Percentiles rank a stretch among this genome's conserved stretches.
phyloP scores from a whole-genome alignment of 1,284 basidiomycete species.

The Moesziomyces aphidis region DNA sequence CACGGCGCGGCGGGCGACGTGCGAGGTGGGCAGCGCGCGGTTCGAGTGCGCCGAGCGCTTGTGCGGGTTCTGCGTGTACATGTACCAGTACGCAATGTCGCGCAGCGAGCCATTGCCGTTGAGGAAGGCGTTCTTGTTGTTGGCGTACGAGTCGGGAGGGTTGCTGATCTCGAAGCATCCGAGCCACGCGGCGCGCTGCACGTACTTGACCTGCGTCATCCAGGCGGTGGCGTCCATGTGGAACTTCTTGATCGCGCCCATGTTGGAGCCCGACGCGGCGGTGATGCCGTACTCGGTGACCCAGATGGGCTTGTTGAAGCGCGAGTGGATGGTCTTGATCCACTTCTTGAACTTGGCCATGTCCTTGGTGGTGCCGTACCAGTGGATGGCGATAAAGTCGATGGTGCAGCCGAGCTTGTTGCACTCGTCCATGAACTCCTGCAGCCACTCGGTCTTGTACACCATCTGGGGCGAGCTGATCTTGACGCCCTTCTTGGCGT shows the following conservation, averaged over 20 bases:
- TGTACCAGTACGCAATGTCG: constrained; percentile 56
- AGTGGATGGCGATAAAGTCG: constrained; percentile 66
- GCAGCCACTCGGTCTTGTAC: constrained; percentile 60
- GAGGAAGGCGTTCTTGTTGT: constrained; percentile 64
- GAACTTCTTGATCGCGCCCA: constrained; percentile 54
- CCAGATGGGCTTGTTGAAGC: constrained; percentile 61
- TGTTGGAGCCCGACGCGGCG: constrained; percentile 44
- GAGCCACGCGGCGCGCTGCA: constrained; percentile 63
- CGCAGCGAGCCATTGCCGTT: constrained; percentile 48
- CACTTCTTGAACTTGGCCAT: constrained; percentile 53
- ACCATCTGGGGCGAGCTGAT: constrained; percentile 66
- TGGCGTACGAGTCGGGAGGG: constrained; percentile 61
- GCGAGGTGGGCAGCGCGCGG: constrained; percentile 40
- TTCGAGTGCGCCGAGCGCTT: constrained; percentile 47
- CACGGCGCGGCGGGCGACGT: constrained; percentile 31
- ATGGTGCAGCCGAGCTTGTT: constrained; percentile 56
- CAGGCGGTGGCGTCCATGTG: constrained; percentile 54
- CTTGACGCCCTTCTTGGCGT: constrained; percentile 60
- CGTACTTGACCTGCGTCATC: constrained; percentile 51
- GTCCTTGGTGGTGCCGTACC: constrained; percentile 63
- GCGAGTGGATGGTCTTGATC: constrained; percentile 54
- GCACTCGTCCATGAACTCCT: constrained; percentile 60
- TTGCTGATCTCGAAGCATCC: constrained; percentile 60
- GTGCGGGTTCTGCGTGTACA: constrained; percentile 31
- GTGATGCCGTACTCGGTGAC: constrained; percentile 66